Base-by-base conservation (phyloP, 1,284 basidiomycete genomes). In the Malassezia slooffiae region DNA sequence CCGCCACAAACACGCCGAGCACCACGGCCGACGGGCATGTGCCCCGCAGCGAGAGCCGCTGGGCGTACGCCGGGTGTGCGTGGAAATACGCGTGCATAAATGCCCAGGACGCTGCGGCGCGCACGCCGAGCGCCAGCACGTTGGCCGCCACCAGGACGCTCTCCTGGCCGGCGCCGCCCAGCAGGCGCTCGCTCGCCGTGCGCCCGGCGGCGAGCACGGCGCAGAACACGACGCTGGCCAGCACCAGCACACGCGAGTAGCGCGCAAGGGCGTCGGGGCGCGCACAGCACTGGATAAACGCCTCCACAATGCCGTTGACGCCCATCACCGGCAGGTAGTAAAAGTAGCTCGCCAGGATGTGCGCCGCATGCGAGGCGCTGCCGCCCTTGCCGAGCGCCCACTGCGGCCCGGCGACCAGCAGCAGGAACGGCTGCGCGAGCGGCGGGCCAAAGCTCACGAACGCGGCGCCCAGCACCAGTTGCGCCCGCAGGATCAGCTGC, bases 281-380 rank as follows among this genome's bases (percentile, higher is more conserved):
- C 3, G 62, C 64, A 0, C 53, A 54, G 3, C 53, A 49, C 43
- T 67, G 62, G 3, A 69, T 39, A 31, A 65, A 69, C 7, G 58
- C 66, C 35, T 69, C 66, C 7, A 57, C 51, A 7, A 67, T 31
- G 11, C 66, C 66, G 33, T 67, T 67, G 30, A 67, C 31, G 9
- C 58, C 66, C 57, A 67, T 60, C 39, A 64, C 52, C 29, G 62
- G 61, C 3, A 69, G 24, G 27, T 66, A 67, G 29, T 43, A 52
- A 13, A 55, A 53, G 38, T 68, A 68, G 16, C 50, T 50, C 4
- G 48, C 55, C 9, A 67, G 33, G 34, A 64, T 58, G n/a, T 32
- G 21, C 4, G 59, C 47, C 9, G 66, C 62, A 6, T 47, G 43
- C n/a, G 60, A 64, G 5, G 28, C n/a, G n/a, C 16, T 13, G 20